Evolutionary conservation across 495 filamentous ascomycete species (phyloP), one percentile per base, ranked within the genome.

Genomic region (Endocarpon pusillum): DNA sequence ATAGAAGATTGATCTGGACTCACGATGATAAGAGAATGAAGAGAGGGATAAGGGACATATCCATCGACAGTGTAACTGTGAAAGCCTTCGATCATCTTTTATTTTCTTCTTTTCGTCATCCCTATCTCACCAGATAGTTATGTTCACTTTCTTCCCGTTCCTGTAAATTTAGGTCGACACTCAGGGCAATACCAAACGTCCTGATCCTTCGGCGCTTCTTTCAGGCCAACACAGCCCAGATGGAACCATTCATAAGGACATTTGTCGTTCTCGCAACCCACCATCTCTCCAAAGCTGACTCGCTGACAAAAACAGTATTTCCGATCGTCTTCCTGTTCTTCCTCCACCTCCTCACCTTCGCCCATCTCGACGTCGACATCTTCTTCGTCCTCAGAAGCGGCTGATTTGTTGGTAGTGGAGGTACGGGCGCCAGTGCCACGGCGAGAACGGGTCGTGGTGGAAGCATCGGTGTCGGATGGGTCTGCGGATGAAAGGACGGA

Each of bases 161-260:
- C n/a, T n/a, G n/a, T n/a, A n/a, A n/a, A n/a, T n/a, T n/a, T n/a
- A n/a, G n/a, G n/a, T 19, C 67, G 61, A 50, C 89, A 97, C 36
- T 75, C 66, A 22, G 79, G 78, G 57, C 89, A 97, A 49, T 79
- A 87, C 89, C 89, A 97, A 29, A 74, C 84, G 15, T 87, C 89
- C 5, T 31, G 12, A n/a, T 31, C 28, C 33, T 72, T 71, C 2
- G 89, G 89, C 54, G 96, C 87, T 37, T 73, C 71, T 41, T 76
- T 87, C 41, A 97, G 61, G 2, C 82, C 81, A 33, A 96, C 86
- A 49, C 89, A 97, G 41, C 66, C 75, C 84, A 86, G 96, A 61
- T 97, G 89, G 55, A 97, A 97, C 89, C 89, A 97, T 58, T 96
- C 87, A 52, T 73, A 89, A 17, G 78, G 73, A 59, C 89, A 97